Evolutionary conservation across 495 filamentous ascomycete species (phyloP), one percentile per base, ranked within the genome.

Genomic region (Penicillium angulare): DNA sequence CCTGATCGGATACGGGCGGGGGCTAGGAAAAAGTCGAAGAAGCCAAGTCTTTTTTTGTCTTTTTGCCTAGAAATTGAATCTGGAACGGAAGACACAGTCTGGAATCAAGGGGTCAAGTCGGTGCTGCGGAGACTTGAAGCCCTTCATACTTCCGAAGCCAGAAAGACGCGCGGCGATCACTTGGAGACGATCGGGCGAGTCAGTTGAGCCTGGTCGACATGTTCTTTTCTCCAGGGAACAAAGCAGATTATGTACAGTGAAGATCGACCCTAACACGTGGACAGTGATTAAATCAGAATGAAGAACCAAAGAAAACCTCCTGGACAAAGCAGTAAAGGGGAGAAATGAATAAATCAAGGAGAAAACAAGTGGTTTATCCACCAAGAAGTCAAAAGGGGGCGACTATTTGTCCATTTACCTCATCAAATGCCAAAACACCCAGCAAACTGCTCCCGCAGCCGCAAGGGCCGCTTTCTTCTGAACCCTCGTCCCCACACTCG

Each of bases 121-220:
- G 42, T 26, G 31, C 38, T 7, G 18, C 33, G 17, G 1, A 29
- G 35, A 42, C 40, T n/a, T 16, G 47, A 51, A 20, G 48, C 42
- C 53, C 43, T 56, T 51, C 53, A 56, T 56, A 56, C 53, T 51
- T 56, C 47, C 31, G 47, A 43, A 31, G 27, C 21, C 34, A 35
- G 33, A 50, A 44, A 35, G 27, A 43, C 42, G 33, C 24, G 24
- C 50, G 48, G 38, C 22, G 53, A 56, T 51, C 53, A 44, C 4
- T 29, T 10, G 7, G 33, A 15, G 16, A 12, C 13, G 38, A 7
- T 41, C 38, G 15, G n/a, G n/a, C n/a, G n/a, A n/a, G n/a, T n/a
- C n/a, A n/a, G n/a, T n/a, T n/a, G n/a, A 24, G 22, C 15, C 21
- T 41, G 38, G 15, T 15, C 10, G 13, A 23, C 21, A 6, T 39